Conservation (phyloP, 1,284 basidiomycete genomes). For the Trichosporon sp. region DNA sequence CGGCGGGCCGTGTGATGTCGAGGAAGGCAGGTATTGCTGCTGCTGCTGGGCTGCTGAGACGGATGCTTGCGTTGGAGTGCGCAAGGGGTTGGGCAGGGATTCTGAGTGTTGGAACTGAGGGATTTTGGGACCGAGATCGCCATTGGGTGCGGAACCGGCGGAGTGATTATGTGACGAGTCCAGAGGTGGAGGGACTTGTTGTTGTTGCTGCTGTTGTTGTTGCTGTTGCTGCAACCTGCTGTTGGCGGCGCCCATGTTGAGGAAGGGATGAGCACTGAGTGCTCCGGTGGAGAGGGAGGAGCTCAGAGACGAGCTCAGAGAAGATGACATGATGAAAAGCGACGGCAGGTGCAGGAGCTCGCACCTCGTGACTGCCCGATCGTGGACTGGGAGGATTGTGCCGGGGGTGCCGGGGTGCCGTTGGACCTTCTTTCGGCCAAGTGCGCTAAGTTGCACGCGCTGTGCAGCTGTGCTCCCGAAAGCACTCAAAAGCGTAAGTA, state of each 20-base stretch:
- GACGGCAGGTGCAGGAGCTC: background rate
- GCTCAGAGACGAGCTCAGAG: conserved; percentile 7
- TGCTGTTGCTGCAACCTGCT: conserved; percentile 11
- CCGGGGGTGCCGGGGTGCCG: background rate
- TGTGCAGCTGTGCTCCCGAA: background rate
- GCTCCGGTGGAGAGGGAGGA: conserved; percentile 10
- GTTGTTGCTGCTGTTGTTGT: background rate
- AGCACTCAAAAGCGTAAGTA: conserved; percentile 10
- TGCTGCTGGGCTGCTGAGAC: background rate
- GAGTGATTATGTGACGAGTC: background rate
- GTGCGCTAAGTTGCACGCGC: background rate
- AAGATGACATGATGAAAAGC: conserved; percentile 3
- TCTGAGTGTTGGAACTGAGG: background rate
- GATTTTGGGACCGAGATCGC: conserved; percentile 7
- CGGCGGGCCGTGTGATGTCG: background rate
- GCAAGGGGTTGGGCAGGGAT: background rate
- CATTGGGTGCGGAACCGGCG: background rate
- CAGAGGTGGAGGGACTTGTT: background rate
- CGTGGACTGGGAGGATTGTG: background rate
- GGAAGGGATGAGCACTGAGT: conserved; percentile 14
- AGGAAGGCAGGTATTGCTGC: background rate
- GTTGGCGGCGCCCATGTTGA: background rate
- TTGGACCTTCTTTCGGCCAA: conserved; percentile 6
- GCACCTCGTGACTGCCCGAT: background rate
- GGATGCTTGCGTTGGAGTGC: conserved; percentile 8